Evolutionary conservation across 768 basidiomycete species (phyloP).

Genomic region (Leccinum variicolor): DNA sequence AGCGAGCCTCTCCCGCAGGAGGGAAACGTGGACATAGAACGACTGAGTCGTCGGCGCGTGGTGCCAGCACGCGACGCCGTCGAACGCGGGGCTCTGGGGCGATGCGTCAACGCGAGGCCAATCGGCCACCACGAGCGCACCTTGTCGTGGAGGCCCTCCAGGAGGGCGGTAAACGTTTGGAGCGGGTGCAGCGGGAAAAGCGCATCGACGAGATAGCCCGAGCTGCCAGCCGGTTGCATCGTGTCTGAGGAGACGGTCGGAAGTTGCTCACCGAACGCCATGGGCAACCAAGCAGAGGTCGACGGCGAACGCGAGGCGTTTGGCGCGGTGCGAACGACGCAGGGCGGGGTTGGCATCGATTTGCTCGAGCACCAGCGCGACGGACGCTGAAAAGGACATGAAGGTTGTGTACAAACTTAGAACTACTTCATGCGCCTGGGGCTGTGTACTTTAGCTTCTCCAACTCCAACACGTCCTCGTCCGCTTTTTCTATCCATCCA

Average conservation of each 20-base stretch:
- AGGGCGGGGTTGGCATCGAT: slow-evolving; percentile 3
- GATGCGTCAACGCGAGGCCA: not conserved
- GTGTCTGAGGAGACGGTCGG: not conserved
- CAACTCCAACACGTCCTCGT: slow-evolving; percentile 46
- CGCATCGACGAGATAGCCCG: slow-evolving; percentile 53
- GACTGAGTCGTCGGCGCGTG: slow-evolving; percentile 48
- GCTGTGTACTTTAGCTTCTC: slow-evolving; percentile 54
- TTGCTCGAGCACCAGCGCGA: slow-evolving; percentile 20
- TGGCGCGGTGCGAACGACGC: slow-evolving; percentile 6
- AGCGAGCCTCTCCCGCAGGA: slow-evolving; percentile 12
- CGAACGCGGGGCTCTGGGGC: slow-evolving; percentile 32
- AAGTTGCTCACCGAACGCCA: slow-evolving; percentile 37
- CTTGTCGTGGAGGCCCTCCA: slow-evolving; percentile 38
- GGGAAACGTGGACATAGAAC: slow-evolving; percentile 48
- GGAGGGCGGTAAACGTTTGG: slow-evolving; percentile 33
- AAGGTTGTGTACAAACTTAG: not conserved
- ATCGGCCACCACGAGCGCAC: slow-evolving; percentile 22
- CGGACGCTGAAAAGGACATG: slow-evolving; percentile 11
- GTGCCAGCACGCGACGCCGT: slow-evolving; percentile 41
- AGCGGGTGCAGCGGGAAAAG: slow-evolving; percentile 34
- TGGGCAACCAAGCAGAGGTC: slow-evolving; percentile 43
- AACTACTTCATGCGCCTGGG: slow-evolving; percentile 44
- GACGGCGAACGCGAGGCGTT: slow-evolving; percentile 31
- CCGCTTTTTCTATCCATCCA: slow-evolving; percentile 41
- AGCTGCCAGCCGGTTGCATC: not conserved